Evolutionary conservation across 441 rosid species (phyloP).

Genomic region (Populus hybrid): DNA sequence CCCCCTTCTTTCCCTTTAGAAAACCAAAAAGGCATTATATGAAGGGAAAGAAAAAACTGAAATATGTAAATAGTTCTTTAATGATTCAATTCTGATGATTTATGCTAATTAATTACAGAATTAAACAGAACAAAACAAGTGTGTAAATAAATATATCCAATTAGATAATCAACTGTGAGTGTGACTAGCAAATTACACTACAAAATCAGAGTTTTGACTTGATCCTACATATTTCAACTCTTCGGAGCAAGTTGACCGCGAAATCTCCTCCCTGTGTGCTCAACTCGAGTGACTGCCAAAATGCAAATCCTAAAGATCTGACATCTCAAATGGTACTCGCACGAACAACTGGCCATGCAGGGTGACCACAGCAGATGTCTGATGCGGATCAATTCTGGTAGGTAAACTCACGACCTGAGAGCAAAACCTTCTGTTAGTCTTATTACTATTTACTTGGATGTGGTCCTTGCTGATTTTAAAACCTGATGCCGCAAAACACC

Average conservation of each 20-base stretch:
- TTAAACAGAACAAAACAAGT: not conserved
- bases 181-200: slow-evolving; percentile 7
- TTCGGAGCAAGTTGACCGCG: not conserved
- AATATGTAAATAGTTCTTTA: too few relatives aligned
- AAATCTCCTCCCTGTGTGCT: not conserved
- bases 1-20: too few relatives aligned
- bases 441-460: too few relatives aligned
- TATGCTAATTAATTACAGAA: slow-evolving; percentile 2
- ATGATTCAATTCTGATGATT: not conserved
- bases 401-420: slow-evolving; percentile 85
- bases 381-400: slow-evolving; percentile 82
- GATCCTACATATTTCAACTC: not conserved
- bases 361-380: slow-evolving; percentile 95
- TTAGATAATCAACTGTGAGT: not conserved
- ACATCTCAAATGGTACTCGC: slow-evolving; percentile 69
- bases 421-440: not conserved
- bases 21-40: too few relatives aligned
- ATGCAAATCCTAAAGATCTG: slow-evolving; percentile 20
- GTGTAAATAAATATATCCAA: not conserved
- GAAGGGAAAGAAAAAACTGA: too few relatives aligned
- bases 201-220: slow-evolving; percentile 5
- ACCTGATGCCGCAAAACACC: too few relatives aligned
- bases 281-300: not conserved
- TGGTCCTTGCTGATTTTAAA: too few relatives aligned
- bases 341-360: slow-evolving; percentile 89